Conservation (phyloP, 2,329 filamentous ascomycete species). For the Diaporthe capsici region DNA sequence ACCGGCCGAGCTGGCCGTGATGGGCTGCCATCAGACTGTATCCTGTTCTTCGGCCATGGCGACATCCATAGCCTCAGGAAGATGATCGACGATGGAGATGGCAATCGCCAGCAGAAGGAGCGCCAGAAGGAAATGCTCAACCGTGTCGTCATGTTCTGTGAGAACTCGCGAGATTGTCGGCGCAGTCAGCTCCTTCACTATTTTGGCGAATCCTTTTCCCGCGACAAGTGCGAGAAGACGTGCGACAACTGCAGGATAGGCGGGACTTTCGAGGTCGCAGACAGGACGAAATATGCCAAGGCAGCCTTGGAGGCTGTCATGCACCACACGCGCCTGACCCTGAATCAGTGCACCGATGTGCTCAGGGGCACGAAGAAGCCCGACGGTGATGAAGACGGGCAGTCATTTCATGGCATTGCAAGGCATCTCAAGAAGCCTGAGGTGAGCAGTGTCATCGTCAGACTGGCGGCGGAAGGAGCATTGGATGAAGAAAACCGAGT, state of each 20-base stretch:
- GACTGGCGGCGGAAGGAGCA: constrained; percentile 80
- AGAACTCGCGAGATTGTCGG: constrained; percentile 90
- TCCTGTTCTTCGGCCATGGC: constrained; percentile 87
- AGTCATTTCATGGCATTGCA: constrained; percentile 75
- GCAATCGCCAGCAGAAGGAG: constrained; percentile 83
- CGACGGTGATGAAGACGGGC: constrained; percentile 65
- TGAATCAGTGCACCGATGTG: constrained; percentile 87
- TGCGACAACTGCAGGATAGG: constrained; percentile 93
- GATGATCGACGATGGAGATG: constrained; percentile 88
- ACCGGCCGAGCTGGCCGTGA: constrained; percentile 95
- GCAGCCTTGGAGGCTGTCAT: constrained; percentile 79
- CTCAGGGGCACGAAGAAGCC: constrained; percentile 79
- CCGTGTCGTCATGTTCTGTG: constrained; percentile 87
- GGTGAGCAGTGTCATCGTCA: constrained; percentile 86
- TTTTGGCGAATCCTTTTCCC: constrained; percentile 88
- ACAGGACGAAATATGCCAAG: constrained; percentile 82
- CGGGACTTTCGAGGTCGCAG: constrained; percentile 77
- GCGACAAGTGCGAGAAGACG: constrained; percentile 76
- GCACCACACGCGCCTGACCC: constrained; percentile 74
- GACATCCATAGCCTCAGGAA: constrained; percentile 81
- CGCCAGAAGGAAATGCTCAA: constrained; percentile 88
- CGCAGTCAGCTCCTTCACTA: constrained; percentile 92
- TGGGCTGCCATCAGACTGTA: constrained; percentile 88
- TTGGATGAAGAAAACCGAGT: constrained; percentile 77
- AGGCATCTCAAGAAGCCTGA: constrained; percentile 80